Evolutionary conservation across 352 stramenopile species (phyloP).

Genomic region (Phytophthora quininea): DNA sequence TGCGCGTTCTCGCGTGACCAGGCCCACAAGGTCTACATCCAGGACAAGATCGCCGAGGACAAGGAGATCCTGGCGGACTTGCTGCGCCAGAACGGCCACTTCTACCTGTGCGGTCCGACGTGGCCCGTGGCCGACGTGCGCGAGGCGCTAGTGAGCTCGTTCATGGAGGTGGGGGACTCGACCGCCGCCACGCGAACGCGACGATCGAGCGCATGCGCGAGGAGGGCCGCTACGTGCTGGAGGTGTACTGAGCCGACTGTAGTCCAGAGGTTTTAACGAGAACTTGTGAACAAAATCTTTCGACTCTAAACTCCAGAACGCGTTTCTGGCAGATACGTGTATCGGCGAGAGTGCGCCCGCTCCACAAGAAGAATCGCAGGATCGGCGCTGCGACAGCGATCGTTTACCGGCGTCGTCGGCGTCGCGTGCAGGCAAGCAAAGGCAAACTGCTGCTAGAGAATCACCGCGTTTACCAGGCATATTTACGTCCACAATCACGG

Average conservation of each 20-base stretch:
- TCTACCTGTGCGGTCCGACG: slow-evolving; percentile 87
- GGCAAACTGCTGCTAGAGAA: neutral
- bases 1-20: slow-evolving; percentile 91
- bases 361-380: neutral
- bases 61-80: slow-evolving; percentile 74
- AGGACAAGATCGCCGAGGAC: slow-evolving; percentile 88
- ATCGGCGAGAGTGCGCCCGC: neutral
- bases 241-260: slow-evolving; percentile 74
- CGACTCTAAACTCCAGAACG: too few species aligned
- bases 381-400: too few species aligned
- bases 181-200: slow-evolving; percentile 72
- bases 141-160: slow-evolving; percentile 66
- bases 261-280: neutral
- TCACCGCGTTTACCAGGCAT: neutral
- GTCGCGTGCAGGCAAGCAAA: too few species aligned
- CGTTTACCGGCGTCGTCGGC: too few species aligned
- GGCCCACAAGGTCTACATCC: slow-evolving; percentile 91
- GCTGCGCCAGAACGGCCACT: slow-evolving; percentile 79
- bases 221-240: slow-evolving; percentile 80
- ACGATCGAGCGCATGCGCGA: slow-evolving; percentile 84
- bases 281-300: too few species aligned
- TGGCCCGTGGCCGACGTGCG: slow-evolving; percentile 82
- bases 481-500: neutral
- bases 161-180: slow-evolving; percentile 58
- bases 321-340: too few species aligned